Conservation (phyloP, 352 stramenopile genomes). For the Blastocystis sp. region DNA sequence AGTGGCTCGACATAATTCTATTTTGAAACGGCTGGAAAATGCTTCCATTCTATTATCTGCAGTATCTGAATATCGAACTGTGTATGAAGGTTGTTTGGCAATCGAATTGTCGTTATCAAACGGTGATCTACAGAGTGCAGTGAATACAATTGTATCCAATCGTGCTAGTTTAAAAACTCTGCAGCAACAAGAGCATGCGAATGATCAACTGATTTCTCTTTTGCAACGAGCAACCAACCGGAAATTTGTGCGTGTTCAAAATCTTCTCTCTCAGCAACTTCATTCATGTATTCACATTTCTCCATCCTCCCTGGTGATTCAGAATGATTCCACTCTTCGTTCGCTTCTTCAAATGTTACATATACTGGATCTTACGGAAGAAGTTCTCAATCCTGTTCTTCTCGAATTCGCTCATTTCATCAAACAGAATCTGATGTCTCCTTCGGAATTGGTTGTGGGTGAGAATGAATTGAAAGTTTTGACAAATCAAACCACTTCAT, state of each 20-base stretch:
- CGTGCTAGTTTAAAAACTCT: neutral
- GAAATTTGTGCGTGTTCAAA: neutral
- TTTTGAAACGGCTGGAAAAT: neutral
- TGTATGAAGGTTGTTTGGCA: constrained; percentile 19
- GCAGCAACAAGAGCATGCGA: neutral
- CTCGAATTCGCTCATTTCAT: neutral
- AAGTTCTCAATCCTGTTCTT: neutral
- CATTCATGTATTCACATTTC: neutral
- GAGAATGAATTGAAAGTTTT: neutral
- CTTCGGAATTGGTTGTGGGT: neutral
- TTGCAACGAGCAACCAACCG: neutral
- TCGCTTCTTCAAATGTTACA: neutral
- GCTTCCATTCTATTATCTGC: neutral
- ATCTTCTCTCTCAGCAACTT: constrained; percentile 12
- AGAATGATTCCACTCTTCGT: neutral
- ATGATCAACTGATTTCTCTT: neutral
- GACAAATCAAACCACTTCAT: neutral
- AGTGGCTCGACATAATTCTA: neutral
- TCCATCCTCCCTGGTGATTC: neutral
- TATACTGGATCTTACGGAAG: neutral
- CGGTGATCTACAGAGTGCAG: neutral
- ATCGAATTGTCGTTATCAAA: neutral
- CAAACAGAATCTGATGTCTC: neutral
- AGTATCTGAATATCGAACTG: neutral
- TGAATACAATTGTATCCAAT: neutral